Evolutionary conservation across 1,284 basidiomycete species (phyloP).

Genomic region (Marasmius sp.): DNA sequence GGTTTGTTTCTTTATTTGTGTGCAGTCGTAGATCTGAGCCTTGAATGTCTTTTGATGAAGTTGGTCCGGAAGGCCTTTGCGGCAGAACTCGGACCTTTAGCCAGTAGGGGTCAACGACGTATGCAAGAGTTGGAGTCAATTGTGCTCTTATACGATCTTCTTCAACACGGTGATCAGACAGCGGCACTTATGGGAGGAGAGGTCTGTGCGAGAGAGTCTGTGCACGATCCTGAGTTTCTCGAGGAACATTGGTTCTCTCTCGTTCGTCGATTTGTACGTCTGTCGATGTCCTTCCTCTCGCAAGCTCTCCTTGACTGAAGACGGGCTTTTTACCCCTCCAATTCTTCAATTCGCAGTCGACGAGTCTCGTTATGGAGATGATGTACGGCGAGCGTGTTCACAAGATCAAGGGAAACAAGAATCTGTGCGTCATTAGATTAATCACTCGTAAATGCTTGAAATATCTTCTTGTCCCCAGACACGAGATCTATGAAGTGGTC

Average conservation of each 20-base stretch:
- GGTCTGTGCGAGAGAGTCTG: constrained; percentile 2
- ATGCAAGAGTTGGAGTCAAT: constrained; percentile 19
- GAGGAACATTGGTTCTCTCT: constrained; percentile 29
- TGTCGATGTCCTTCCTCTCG: too few species aligned
- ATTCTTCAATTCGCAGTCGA: constrained; percentile 12
- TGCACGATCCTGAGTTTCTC: constrained; percentile 19
- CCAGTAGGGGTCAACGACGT: background rate
- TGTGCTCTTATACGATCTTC: constrained; percentile 16
- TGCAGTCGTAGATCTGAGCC: background rate
- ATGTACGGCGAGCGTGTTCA: constrained; percentile 24
- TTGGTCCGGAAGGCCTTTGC: background rate
- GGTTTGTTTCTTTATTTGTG: background rate
- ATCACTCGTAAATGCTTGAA: background rate
- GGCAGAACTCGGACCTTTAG: background rate
- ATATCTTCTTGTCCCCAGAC: constrained; percentile 9
- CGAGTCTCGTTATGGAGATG: constrained; percentile 23
- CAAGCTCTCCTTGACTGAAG: too few species aligned
- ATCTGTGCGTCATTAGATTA: constrained; percentile 9
- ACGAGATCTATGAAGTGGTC: constrained; percentile 26
- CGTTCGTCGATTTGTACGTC: constrained; percentile 25
- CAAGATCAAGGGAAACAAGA: constrained; percentile 18
- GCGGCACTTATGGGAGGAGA: background rate
- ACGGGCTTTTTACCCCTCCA: background rate
- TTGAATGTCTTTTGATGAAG: background rate
- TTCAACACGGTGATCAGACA: constrained; percentile 16